These are phyloP conservation scores for Calonectria pseudoreteaudii DNA, from an alignment of 2,329 filamentous ascomycete genomes.

Conservation along the genomic window DNA sequence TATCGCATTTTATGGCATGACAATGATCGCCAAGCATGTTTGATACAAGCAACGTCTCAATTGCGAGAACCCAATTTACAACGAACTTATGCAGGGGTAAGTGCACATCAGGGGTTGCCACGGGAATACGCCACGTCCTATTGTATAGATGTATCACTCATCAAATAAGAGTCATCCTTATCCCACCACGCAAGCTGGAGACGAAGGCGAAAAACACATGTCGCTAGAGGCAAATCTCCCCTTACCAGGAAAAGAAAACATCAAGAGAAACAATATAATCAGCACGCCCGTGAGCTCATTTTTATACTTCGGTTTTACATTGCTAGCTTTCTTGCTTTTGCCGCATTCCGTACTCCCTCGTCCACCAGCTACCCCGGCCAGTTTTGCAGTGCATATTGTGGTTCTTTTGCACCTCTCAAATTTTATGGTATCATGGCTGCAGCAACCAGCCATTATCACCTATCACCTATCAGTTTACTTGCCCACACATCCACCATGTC, in stretches of 20 bases:
- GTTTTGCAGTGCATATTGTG: not conserved
- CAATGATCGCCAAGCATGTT: not conserved
- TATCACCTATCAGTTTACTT: not conserved
- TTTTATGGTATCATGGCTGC: not conserved
- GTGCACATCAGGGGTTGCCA: not conserved
- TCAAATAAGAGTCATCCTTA: not conserved
- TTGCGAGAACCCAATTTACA: conserved; percentile 8
- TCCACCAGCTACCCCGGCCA: not conserved
- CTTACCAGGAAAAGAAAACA: not conserved
- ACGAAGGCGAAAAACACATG: not conserved
- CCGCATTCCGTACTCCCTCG: not conserved
- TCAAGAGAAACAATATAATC: not conserved
- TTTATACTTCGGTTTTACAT: not conserved
- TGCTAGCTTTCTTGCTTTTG: not conserved
- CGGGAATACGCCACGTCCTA: not conserved
- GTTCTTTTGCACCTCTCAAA: not conserved
- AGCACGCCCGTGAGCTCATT: not conserved
- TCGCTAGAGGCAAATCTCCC: not conserved
- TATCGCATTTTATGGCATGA: not conserved
- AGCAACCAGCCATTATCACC: not conserved
- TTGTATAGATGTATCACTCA: not conserved
- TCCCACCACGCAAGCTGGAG: not conserved
- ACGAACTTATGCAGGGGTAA: conserved; percentile 10
- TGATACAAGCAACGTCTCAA: not conserved
- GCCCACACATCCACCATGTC: not conserved